Evolutionary conservation across 2,329 filamentous ascomycete species (phyloP).

Genomic region (Talaromyces funiculosus): DNA sequence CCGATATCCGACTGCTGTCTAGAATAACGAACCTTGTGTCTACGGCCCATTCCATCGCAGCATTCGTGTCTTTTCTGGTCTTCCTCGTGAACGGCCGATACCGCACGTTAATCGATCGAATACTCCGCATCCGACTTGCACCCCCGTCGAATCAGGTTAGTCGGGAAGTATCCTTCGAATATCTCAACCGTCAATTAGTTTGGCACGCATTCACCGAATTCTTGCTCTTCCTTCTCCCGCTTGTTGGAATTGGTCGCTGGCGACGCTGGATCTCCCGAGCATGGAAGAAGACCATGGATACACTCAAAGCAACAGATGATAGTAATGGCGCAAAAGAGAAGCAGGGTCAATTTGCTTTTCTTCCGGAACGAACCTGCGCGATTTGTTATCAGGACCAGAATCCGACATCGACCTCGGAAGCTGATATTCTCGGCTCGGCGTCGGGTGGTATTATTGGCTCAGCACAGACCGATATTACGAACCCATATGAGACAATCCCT

Average conservation of each 20-base stretch:
- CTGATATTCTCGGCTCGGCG: constrained; percentile 66
- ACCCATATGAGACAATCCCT: constrained; percentile 84
- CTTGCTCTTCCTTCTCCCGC: constrained; percentile 88
- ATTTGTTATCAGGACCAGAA: constrained; percentile 97
- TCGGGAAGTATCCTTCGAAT: constrained; percentile 93
- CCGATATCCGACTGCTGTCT: constrained; percentile 54
- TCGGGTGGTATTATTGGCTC: constrained; percentile 78
- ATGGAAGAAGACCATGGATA: constrained; percentile 73
- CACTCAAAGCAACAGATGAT: constrained; percentile 44
- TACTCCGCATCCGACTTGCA: constrained; percentile 76
- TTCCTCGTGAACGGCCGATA: constrained; percentile 90
- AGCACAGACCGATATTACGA: constrained; percentile 87
- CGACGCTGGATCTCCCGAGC: constrained; percentile 77
- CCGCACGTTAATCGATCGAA: constrained; percentile 78
- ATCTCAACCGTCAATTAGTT: constrained; percentile 92
- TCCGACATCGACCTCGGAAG: constrained; percentile 62
- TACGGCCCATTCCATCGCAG: constrained; percentile 72
- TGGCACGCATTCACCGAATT: constrained; percentile 99
- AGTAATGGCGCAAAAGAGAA: constrained; percentile 47
- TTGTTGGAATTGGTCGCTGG: constrained; percentile 94
- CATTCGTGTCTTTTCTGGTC: constrained; percentile 78
- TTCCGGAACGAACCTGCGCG: constrained; percentile 90
- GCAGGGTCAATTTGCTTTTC: constrained; percentile 71
- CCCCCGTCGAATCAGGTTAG: constrained; percentile 79
- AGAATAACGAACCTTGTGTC: constrained; percentile 63